These are phyloP conservation scores for Microcyclosporella mali DNA, from an alignment of 2,329 filamentous ascomycete species.

Conservation along the genomic window DNA sequence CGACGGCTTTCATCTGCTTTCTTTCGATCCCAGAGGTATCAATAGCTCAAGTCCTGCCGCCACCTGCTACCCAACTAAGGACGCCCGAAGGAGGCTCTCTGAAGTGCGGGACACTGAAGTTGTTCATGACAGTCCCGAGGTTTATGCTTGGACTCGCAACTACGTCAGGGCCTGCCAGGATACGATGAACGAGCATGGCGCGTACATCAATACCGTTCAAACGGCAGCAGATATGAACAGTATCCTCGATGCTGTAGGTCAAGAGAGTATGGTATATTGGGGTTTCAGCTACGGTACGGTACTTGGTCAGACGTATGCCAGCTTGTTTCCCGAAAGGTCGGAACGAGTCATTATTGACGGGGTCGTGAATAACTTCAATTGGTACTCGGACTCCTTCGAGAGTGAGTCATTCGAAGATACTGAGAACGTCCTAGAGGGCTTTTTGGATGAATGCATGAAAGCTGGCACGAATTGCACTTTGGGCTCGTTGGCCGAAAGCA, in stretches of 20 bases:
- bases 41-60: constrained; percentile 16
- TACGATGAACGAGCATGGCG: constrained; percentile 17
- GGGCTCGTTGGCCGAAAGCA: constrained; percentile 9
- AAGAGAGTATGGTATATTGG: constrained; percentile 35
- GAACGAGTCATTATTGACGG: constrained; percentile 41
- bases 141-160: constrained; percentile 18
- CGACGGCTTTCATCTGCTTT: constrained; percentile 18
- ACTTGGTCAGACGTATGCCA: constrained; percentile 43
- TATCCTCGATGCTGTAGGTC: constrained; percentile 19
- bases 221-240: constrained; percentile 22
- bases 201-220: constrained; percentile 21
- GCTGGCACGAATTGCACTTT: constrained; percentile 35
- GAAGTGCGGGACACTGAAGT: constrained; percentile 10
- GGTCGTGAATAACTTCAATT: constrained; percentile 39
- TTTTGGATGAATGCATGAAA: constrained; percentile 50
- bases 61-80: constrained; percentile 15
- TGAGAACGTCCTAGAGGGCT: constrained; percentile 50
- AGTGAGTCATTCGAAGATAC: constrained; percentile 47
- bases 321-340: constrained; percentile 40
- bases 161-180: constrained; percentile 17
- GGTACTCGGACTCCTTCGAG: constrained; percentile 44
- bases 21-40: constrained; percentile 20
- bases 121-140: constrained; percentile 18
- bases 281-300: constrained; percentile 41
- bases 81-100: constrained; percentile 8